These are phyloP conservation scores for Tricholoma sp. DNA, from an alignment of 768 basidiomycete genomes.

Conservation along the genomic window DNA sequence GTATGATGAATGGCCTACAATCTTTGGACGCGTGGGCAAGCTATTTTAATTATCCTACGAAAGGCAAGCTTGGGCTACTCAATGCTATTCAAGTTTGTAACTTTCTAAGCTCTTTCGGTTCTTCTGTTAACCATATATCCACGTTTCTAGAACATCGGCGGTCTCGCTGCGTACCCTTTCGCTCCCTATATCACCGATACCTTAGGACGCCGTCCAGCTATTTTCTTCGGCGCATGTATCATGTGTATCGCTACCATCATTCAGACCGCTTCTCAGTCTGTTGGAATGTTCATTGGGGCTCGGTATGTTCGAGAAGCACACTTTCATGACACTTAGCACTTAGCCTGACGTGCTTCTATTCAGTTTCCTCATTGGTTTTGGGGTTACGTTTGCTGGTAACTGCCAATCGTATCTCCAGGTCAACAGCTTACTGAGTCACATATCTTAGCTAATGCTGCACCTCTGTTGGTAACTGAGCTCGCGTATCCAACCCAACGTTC, in stretches of 20 bases:
- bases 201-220: conserved; percentile 59
- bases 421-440: conserved; percentile 6
- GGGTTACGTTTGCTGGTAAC: conserved; percentile 62
- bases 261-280: conserved; percentile 67
- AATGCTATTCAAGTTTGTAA: conserved; percentile 66
- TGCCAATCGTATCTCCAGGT: conserved; percentile 9
- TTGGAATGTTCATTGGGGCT: conserved; percentile 78
- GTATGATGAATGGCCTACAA: conserved; percentile 80
- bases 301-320: conserved; percentile 34
- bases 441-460: conserved; percentile 59
- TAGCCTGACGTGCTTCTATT: neutral
- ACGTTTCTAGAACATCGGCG: conserved; percentile 56
- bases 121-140: neutral
- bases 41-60: conserved; percentile 57
- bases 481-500: conserved; percentile 81
- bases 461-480: conserved; percentile 82
- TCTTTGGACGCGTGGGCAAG: conserved; percentile 56
- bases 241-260: conserved; percentile 66
- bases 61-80: conserved; percentile 58
- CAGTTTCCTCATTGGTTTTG: conserved; percentile 72
- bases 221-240: conserved; percentile 65
- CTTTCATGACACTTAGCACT: neutral
- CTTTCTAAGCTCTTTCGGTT: neutral
- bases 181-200: conserved; percentile 70
- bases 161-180: conserved; percentile 63